Evolutionary conservation across 192 early-diverging fungal species (phyloP).

Genomic region (Backusella morwellensis): DNA sequence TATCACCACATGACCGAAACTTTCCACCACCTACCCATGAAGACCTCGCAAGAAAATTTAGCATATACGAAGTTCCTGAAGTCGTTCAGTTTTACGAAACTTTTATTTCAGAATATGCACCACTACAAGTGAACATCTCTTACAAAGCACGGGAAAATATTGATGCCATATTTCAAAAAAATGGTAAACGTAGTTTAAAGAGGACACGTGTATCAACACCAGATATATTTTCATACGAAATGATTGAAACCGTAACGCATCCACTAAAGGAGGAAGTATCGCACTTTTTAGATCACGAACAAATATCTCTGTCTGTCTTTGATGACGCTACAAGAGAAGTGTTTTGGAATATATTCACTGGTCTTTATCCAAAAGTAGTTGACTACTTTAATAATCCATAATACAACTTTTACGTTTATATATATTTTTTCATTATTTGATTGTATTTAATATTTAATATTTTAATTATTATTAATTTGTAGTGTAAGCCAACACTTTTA

Average conservation of each 20-base stretch:
- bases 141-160: conserved; percentile 9
- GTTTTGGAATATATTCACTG: conserved; percentile 21
- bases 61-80: neutral
- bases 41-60: neutral
- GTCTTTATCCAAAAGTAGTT: conserved; percentile 15
- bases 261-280: neutral
- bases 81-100: conserved; percentile 22
- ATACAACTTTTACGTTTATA: neutral
- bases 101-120: conserved; percentile 5
- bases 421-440: neutral
- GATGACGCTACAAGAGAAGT: conserved; percentile 16
- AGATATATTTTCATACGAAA: neutral
- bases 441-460: neutral
- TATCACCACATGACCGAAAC: neutral
- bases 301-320: neutral
- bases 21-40: neutral
- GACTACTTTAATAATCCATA: conserved; percentile 1
- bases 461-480: neutral
- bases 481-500: neutral
- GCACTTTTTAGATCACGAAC: neutral
- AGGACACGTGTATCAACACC: neutral
- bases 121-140: conserved; percentile 23
- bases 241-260: neutral
- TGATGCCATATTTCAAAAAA: conserved; percentile 2
- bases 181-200: neutral